phyloP scores from a whole-genome alignment of 2,329 filamentous ascomycete species.

The Byssothecium circinans region DNA sequence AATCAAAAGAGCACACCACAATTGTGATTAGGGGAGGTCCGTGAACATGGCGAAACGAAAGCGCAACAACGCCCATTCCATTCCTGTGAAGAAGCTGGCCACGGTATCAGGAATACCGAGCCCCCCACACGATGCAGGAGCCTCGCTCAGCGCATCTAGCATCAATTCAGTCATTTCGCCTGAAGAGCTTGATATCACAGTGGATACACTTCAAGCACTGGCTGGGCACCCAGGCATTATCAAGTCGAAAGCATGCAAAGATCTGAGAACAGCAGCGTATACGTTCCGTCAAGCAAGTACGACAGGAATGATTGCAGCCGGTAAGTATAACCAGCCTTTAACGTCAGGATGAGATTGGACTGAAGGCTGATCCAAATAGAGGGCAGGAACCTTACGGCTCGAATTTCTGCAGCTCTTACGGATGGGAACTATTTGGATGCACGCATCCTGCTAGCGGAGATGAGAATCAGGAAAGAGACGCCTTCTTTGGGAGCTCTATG shows the following conservation, averaged over 20 bases:
- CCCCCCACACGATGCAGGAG: neutral
- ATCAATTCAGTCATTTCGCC: neutral
- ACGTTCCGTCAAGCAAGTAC: constrained; percentile 70
- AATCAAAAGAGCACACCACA: too few relatives aligned
- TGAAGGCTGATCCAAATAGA: constrained; percentile 34
- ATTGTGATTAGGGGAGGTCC: neutral
- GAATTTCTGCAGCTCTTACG: constrained; percentile 65
- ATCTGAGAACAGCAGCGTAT: constrained; percentile 67
- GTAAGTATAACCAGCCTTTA: constrained; percentile 32
- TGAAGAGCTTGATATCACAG: constrained; percentile 67
- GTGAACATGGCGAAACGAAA: neutral
- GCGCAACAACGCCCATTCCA: neutral
- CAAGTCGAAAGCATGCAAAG: constrained; percentile 69
- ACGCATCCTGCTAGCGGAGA: constrained; percentile 66
- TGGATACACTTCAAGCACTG: constrained; percentile 64
- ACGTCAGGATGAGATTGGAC: constrained; percentile 12
- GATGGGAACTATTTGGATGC: constrained; percentile 69
- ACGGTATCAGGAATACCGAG: neutral
- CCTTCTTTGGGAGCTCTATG: constrained; percentile 70
- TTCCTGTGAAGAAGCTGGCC: neutral
- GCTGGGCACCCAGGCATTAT: constrained; percentile 63
- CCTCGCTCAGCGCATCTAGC: neutral
- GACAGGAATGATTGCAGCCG: constrained; percentile 63
- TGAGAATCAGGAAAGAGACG: constrained; percentile 66
- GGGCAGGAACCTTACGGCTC: constrained; percentile 65